Conservation (phyloP, 2,329 filamentous ascomycete genomes). For the Phaeosphaeriaceae sp. region DNA sequence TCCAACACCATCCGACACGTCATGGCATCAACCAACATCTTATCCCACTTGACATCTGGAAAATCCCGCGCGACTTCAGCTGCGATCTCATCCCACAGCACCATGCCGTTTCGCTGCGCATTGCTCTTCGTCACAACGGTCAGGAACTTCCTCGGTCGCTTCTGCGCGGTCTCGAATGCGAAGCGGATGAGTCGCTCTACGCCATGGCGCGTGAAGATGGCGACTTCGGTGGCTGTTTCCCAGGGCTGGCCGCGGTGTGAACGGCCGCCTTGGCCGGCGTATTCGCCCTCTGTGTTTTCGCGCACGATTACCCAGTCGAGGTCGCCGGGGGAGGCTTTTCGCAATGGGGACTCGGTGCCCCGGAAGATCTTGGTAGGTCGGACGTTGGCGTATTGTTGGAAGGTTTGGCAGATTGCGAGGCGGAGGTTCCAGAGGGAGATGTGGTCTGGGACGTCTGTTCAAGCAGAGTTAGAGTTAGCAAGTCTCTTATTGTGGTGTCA, state of each 20-base stretch:
- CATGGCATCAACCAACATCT: conserved; percentile 73
- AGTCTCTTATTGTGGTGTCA: too few relatives aligned
- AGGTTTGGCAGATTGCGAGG: conserved; percentile 62
- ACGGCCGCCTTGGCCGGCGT: conserved; percentile 69
- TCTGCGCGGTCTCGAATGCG: conserved; percentile 67
- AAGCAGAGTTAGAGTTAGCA: background rate
- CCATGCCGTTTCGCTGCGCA: conserved; percentile 71
- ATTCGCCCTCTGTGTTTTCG: conserved; percentile 72
- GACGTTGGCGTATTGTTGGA: conserved; percentile 66
- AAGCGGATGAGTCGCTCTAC: conserved; percentile 68
- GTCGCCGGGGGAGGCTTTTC: conserved; percentile 62
- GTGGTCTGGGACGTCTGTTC: conserved; percentile 62
- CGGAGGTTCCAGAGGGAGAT: conserved; percentile 64
- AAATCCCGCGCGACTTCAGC: conserved; percentile 63
- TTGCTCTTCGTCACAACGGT: conserved; percentile 73
- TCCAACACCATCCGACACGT: conserved; percentile 69
- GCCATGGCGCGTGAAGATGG: conserved; percentile 68
- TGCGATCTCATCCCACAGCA: conserved; percentile 71
- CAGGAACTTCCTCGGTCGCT: conserved; percentile 63
- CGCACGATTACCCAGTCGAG: conserved; percentile 72
- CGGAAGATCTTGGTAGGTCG: conserved; percentile 67
- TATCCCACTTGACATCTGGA: conserved; percentile 66
- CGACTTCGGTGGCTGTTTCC: conserved; percentile 68
- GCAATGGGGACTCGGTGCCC: conserved; percentile 65
- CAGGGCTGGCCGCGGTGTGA: conserved; percentile 65